Conservation (phyloP, 805 yeast species). For the Pichia cephalocereana region DNA sequence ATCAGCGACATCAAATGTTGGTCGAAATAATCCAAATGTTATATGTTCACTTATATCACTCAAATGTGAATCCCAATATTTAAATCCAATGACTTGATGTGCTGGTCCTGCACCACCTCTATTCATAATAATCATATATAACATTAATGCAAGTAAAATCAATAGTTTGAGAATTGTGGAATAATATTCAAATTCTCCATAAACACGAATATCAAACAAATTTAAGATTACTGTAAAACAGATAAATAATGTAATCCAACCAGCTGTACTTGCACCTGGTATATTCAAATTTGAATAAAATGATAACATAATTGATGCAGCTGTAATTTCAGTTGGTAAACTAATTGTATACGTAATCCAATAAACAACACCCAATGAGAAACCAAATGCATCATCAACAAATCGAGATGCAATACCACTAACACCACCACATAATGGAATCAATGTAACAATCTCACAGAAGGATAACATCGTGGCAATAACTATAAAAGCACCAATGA, state of each 20-base stretch:
- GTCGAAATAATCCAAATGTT: conserved; percentile 66
- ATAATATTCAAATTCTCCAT: conserved; percentile 66
- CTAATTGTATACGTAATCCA: conserved; percentile 67
- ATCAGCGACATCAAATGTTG: conserved; percentile 60
- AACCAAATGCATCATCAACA: conserved; percentile 72
- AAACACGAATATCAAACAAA: conserved; percentile 57
- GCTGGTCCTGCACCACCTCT: conserved; percentile 44
- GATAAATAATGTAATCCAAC: conserved; percentile 57
- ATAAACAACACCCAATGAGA: conserved; percentile 64
- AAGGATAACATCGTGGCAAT: conserved; percentile 62
- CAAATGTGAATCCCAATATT: conserved; percentile 53
- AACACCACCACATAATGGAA: conserved; percentile 73
- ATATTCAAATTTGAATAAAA: conserved; percentile 52
- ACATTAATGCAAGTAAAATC: conserved; percentile 42
- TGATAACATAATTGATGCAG: conserved; percentile 66
- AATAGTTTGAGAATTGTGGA: conserved; percentile 51
- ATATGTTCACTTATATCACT: conserved; percentile 38
- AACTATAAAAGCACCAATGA: conserved; percentile 56
- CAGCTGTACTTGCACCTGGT: conserved; percentile 47
- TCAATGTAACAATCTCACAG: conserved; percentile 74
- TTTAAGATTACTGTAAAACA: conserved; percentile 39
- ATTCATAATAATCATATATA: conserved; percentile 58
- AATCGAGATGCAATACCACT: conserved; percentile 67
- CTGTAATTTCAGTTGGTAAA: conserved; percentile 72
- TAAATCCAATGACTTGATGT: conserved; percentile 47